A percentile compares a stretch with the other conserved stretches of the same genome.
These are phyloP conservation scores for Ricinus communis DNA, from an alignment of 345 rosid species.

Conservation along the genomic window DNA sequence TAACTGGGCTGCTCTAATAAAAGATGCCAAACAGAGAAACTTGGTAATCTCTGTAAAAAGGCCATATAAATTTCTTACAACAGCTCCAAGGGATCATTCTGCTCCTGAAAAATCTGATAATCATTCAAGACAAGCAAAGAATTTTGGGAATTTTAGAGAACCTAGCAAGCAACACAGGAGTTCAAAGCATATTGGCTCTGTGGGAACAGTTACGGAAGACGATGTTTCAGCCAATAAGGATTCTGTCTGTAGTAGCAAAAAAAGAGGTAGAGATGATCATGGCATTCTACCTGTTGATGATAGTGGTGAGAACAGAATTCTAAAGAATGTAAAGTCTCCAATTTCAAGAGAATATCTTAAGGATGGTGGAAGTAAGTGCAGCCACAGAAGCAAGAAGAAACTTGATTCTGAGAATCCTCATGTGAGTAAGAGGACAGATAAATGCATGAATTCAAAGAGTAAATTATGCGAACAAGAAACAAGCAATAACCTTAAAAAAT, in stretches of 20 bases:
- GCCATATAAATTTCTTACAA: conserved; percentile 54
- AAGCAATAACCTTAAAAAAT: conserved; percentile 18
- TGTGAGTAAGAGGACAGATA: conserved; percentile 22
- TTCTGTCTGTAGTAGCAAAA: conserved; percentile 29
- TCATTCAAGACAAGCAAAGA: conserved; percentile 23
- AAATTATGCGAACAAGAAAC: conserved; percentile 23
- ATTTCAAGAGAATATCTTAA: conserved; percentile 19
- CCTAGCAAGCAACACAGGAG: conserved; percentile 24
- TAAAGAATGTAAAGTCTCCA: conserved; percentile 28
- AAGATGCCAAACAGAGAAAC: conserved; percentile 80
- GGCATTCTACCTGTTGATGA: conserved; percentile 32
- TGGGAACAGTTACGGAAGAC: conserved; percentile 23
- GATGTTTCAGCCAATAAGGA: conserved; percentile 29
- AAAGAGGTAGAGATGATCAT: conserved; percentile 33
- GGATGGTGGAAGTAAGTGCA: conserved; percentile 28
- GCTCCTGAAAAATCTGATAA: conserved; percentile 27
- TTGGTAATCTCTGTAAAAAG: conserved; percentile 53
- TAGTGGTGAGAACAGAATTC: conserved; percentile 27
- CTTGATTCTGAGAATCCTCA: conserved; percentile 17
- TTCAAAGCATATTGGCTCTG: conserved; percentile 18
- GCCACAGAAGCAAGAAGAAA: conserved; percentile 31
- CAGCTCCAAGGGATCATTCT: conserved; percentile 21
- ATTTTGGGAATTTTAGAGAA: conserved; percentile 25
- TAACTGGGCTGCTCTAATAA: conserved; percentile 85
- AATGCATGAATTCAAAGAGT: conserved; percentile 15